These are phyloP conservation scores for Hypoxylon sp. DNA, from an alignment of 2,329 filamentous ascomycete species.

Conservation along the genomic window DNA sequence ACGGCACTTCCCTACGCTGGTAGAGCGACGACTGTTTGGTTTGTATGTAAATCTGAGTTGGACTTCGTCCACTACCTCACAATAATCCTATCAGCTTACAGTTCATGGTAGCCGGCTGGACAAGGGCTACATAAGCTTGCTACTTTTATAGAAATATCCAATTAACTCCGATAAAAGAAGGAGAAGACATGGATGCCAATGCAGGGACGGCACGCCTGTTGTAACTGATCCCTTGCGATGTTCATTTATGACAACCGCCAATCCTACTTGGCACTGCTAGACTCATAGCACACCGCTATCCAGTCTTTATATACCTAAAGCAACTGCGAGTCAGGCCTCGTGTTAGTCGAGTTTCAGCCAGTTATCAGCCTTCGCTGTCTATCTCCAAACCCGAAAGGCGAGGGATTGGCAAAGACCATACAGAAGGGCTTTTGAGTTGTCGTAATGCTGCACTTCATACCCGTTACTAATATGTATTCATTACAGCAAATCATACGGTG, in stretches of 20 bases:
- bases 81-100: conserved; percentile 19
- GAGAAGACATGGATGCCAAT: conserved; percentile 10
- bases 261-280: not conserved
- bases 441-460: conserved; percentile 10
- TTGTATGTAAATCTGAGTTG: not conserved
- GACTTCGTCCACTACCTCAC: conserved; percentile 15
- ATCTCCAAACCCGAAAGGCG: conserved; percentile 25
- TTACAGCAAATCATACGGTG: conserved; percentile 26
- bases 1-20: not conserved
- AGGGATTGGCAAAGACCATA: conserved; percentile 14
- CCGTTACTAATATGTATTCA: conserved; percentile 20
- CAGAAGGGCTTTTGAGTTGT: not conserved
- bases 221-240: conserved; percentile 8
- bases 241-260: not conserved
- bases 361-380: not conserved
- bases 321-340: not conserved
- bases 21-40: not conserved
- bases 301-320: not conserved
- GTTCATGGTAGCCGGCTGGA: not conserved
- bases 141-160: conserved; percentile 14
- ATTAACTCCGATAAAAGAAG: conserved; percentile 19
- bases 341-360: conserved; percentile 1
- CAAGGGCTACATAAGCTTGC: not conserved
- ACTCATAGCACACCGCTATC: conserved; percentile 5
- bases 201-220: conserved; percentile 15